Percentiles rank a stretch among this genome's conserved stretches.
These are phyloP conservation scores for Cyphellophora europaea DNA, from an alignment of 2,329 filamentous ascomycete species.

Conservation along the genomic window DNA sequence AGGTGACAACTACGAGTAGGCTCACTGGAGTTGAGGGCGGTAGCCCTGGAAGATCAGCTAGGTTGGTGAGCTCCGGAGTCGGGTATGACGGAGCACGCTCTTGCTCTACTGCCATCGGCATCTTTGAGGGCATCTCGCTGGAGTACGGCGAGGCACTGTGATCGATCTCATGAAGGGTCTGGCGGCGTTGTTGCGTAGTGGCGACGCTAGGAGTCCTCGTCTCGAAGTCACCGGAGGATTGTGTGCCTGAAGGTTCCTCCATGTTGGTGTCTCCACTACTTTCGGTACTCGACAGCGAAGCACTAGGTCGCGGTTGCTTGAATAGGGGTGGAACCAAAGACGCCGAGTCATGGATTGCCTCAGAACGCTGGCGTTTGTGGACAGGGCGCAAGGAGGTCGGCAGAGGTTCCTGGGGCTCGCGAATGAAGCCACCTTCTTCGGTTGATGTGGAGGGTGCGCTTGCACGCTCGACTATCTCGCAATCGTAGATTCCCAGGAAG, in stretches of 20 bases:
- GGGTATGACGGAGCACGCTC: neutral
- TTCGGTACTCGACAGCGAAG: neutral
- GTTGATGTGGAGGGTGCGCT: too few species aligned
- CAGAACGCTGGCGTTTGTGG: neutral
- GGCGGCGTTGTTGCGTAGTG: conserved; percentile 8
- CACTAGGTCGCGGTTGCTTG: neutral
- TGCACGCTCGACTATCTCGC: conserved; percentile 8
- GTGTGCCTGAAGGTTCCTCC: conserved; percentile 8
- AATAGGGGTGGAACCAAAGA: neutral
- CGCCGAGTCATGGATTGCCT: too few species aligned
- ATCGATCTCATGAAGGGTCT: conserved; percentile 9
- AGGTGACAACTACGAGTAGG: conserved; percentile 20
- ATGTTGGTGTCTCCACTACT: neutral
- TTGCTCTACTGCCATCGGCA: neutral
- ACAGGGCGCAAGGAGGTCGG: conserved; percentile 1
- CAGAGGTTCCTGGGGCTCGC: conserved; percentile 4
- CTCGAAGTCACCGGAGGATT: conserved; percentile 10
- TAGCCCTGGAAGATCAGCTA: neutral
- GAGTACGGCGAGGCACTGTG: neutral
- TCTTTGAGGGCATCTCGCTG: neutral
- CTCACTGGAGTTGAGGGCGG: neutral
- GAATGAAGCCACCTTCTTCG: conserved; percentile 9
- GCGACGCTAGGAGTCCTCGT: conserved; percentile 7
- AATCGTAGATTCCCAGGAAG: conserved; percentile 20
- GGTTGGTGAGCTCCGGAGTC: neutral